Percentiles rank a stretch among this genome's conserved stretches.
Conservation (phyloP, 306 rosid species). For the Medicago ruthenica region DNA sequence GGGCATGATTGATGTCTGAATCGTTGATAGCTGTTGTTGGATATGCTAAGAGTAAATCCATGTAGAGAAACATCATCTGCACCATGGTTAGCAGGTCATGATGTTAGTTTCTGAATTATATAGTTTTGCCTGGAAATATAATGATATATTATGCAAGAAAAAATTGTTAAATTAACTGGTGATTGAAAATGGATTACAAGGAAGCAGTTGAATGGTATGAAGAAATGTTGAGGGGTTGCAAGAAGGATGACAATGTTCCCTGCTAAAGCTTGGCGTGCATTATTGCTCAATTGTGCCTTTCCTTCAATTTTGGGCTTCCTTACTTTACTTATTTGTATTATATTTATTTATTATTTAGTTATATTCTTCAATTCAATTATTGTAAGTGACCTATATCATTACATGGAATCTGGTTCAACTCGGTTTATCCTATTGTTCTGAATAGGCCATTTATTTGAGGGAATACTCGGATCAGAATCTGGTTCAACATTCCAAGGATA, state of each 20-base stretch:
- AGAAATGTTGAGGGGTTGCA: background rate
- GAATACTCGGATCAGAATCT: no score
- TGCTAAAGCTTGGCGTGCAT: background rate
- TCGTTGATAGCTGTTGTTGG: slow-evolving; percentile 21
- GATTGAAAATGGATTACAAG: slow-evolving; percentile 4
- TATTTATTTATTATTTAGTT: no score
- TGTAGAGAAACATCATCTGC: background rate
- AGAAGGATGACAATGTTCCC: background rate
- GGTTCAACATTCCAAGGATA: no score
- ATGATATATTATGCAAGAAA: background rate
- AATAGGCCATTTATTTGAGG: no score
- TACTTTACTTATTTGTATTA: no score
- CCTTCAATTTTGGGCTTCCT: background rate
- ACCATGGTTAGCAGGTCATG: slow-evolving; percentile 28
- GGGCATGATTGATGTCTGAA: background rate
- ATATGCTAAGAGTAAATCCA: slow-evolving; percentile 6
- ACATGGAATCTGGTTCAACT: no score
- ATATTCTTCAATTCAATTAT: no score
- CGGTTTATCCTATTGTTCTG: no score
- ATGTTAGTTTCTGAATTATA: slow-evolving; percentile 12
- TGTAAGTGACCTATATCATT: no score
- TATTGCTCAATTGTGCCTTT: background rate
- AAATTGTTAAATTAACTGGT: background rate
- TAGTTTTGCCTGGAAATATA: background rate
- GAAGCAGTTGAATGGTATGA: background rate